phyloP scores from a whole-genome alignment of 352 stramenopile species.

The Blastocystis sp. region DNA sequence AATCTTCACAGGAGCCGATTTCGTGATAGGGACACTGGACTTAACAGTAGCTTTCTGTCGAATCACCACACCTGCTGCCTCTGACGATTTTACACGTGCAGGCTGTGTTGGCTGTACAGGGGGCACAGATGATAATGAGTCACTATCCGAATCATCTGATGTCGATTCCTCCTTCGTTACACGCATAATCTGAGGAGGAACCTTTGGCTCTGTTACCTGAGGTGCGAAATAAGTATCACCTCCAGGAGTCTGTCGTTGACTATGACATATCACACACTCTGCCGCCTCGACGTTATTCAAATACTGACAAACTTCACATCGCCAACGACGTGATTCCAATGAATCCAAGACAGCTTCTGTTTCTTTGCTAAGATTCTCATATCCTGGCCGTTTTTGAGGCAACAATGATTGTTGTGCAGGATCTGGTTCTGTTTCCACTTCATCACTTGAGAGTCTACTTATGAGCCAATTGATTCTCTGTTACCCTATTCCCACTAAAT shows the following conservation, averaged over 20 bases:
- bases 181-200: constrained; percentile 18
- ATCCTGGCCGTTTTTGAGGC: neutral
- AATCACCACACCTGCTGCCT: neutral
- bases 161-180: neutral
- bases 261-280: constrained; percentile 12
- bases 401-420: neutral
- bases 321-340: neutral
- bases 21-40: neutral
- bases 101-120: neutral
- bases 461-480: neutral
- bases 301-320: constrained; percentile 25
- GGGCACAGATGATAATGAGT: neutral
- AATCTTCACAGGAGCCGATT: neutral
- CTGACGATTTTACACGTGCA: neutral
- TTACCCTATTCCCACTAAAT: too few relatives aligned
- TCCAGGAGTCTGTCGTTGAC: neutral
- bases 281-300: neutral
- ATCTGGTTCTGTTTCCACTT: neutral
- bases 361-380: neutral
- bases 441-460: neutral
- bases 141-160: neutral
- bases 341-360: neutral
- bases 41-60: neutral
- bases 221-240: neutral
- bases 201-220: neutral